Percentiles rank a stretch among this genome's conserved stretches.
Evolutionary conservation across 1,284 basidiomycete genomes (phyloP).

Genomic region (Ustilago cynodontis): DNA sequence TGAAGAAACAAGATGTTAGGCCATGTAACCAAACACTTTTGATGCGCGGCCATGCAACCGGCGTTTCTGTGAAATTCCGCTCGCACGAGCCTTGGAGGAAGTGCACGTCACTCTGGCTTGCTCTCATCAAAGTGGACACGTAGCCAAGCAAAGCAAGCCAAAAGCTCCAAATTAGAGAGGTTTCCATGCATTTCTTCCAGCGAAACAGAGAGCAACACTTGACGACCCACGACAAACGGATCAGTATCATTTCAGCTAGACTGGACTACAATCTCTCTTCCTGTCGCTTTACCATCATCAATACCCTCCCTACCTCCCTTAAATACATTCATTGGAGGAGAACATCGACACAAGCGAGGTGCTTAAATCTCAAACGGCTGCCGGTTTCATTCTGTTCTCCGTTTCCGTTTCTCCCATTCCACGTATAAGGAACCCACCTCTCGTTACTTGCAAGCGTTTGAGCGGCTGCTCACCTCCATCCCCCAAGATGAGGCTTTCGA

Average conservation of each 20-base stretch:
- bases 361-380: not conserved
- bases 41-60: not conserved
- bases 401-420: too few species aligned
- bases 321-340: not conserved
- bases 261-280: not conserved
- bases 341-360: not conserved
- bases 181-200: constrained; percentile 37
- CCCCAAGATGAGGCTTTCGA: constrained; percentile 28
- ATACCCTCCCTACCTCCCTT: not conserved
- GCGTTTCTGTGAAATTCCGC: constrained; percentile 12
- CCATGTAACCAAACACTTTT: not conserved
- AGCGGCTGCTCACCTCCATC: not conserved
- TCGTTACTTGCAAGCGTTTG: constrained; percentile 7
- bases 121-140: constrained; percentile 31
- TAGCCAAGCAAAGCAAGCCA: constrained; percentile 18
- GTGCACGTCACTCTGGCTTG: constrained; percentile 36
- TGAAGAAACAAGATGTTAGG: too few species aligned
- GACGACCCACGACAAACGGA: too few species aligned
- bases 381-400: constrained; percentile 2
- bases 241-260: too few species aligned
- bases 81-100: constrained; percentile 19
- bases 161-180: constrained; percentile 1
- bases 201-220: constrained; percentile 24
- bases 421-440: not conserved
- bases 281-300: not conserved